Base-by-base conservation (phyloP, 345 rosid species). In the Arabis hirsuta region DNA sequence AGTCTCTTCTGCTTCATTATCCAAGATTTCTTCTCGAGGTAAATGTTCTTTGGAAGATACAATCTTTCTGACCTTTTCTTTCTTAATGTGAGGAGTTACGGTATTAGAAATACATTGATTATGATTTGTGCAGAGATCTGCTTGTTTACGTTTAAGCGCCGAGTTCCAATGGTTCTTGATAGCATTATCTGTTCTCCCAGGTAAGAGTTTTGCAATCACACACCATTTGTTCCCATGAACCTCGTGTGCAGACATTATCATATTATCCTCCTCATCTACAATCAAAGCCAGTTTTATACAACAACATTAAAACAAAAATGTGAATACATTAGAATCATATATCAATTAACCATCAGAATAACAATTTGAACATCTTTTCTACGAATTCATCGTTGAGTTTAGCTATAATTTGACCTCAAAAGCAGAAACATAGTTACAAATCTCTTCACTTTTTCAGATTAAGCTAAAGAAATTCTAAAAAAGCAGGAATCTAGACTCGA, bases 141-240 rank as follows among this genome's bases (percentile, higher is more conserved):
- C 41, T 9, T 52, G 14, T 55, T 31, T 69, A n/a, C 92, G 87
- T 61, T 83, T 83, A 61, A 90, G 82, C 46, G 86, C 82, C 29
- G 94, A 86, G 77, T 89, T 89, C 97, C 97, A 91, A 29, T 89
- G 96, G 60, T 89, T 88, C 78, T 92, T 90, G 32, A 90, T 88
- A 48, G 96, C 83, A 29, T 92, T 88, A 73, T 92, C 98, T 34
- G 96, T 92, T 79, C 98, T 84, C 32, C 95, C 92, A 1, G 84
- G 91, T 62, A 90, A 81, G 71, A 88, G 88, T 69, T 82, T 85
- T 27, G 98, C 92, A 77, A 92, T 90, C 16, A 81, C 85, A 19
- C 84, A 82, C 94, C 97, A 89, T 76, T 86, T 89, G 84, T 89
- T 91, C 19, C 96, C 92, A 44, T 85, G 89, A 26, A 80, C 24